A percentile compares a stretch with the other conserved stretches of the same genome.
Conservation (phyloP, 176 grass and related monocot species). For the Oryza punctata region DNA sequence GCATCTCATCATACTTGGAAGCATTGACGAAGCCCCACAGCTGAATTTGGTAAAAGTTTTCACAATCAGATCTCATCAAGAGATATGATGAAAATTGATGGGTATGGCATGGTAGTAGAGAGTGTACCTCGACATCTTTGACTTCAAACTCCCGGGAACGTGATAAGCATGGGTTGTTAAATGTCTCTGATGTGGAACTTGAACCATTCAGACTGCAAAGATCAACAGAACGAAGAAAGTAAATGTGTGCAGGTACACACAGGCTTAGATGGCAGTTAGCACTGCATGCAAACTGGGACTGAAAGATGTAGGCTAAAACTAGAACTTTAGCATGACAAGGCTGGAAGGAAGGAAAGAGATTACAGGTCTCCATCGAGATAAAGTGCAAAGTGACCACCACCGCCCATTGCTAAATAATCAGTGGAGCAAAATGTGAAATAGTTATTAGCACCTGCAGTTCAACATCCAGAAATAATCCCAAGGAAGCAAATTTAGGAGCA, state of each 20-base stretch:
- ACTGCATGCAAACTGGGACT: background rate
- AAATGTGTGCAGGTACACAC: background rate
- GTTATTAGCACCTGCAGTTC: constrained; percentile 80
- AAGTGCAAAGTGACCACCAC: constrained; percentile 90
- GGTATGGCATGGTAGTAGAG: background rate
- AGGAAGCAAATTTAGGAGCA: constrained; percentile 9
- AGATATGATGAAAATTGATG: background rate
- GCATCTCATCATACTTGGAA: constrained; percentile 80
- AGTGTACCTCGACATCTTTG: constrained; percentile 78
- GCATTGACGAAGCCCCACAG: constrained; percentile 91
- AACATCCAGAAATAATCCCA: constrained; percentile 12
- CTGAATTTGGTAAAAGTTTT: constrained; percentile 46
- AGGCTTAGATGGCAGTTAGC: background rate
- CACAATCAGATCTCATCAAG: background rate
- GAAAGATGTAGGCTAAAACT: background rate
- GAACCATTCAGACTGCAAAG: constrained; percentile 78
- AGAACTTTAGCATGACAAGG: background rate
- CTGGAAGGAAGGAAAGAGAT: constrained; percentile 29
- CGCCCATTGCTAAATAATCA: constrained; percentile 85
- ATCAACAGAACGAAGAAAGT: constrained; percentile 10
- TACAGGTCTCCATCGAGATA: constrained; percentile 93
- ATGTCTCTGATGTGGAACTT: constrained; percentile 86
- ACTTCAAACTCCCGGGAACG: constrained; percentile 74
- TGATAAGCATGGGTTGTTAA: constrained; percentile 85
- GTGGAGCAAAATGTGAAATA: constrained; percentile 85